Evolutionary conservation across 805 yeast species (phyloP).

Genomic region (Spathaspora girioi): DNA sequence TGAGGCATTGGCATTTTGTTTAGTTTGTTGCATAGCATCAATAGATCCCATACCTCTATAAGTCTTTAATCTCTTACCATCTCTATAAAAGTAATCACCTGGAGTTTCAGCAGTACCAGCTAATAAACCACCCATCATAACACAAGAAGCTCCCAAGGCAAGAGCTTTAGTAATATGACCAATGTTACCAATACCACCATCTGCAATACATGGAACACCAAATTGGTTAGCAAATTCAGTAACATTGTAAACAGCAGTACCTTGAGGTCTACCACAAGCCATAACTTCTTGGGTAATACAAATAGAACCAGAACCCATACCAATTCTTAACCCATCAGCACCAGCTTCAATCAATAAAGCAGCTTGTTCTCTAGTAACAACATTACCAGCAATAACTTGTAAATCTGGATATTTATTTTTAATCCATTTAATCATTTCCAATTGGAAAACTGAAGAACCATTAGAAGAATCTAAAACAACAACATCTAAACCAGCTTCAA

Average conservation of each 20-base stretch:
- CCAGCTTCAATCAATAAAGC: constrained; percentile 92
- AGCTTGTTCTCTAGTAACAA: constrained; percentile 98
- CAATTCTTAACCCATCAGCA: constrained; percentile 96
- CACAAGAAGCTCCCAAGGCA: constrained; percentile 94
- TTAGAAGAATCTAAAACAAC: constrained; percentile 94
- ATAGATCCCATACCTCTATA: constrained; percentile 99
- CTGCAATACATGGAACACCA: constrained; percentile 98
- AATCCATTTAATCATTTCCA: constrained; percentile 90
- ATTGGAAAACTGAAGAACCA: constrained; percentile 95
- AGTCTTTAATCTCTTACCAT: constrained; percentile 94
- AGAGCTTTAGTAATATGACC: constrained; percentile 97
- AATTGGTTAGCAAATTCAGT: constrained; percentile 90
- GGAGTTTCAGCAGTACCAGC: constrained; percentile 99
- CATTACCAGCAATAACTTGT: constrained; percentile 96
- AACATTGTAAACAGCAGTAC: constrained; percentile 95
- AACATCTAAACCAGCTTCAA: constrained; percentile 95
- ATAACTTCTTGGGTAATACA: constrained; percentile 99
- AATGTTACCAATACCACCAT: constrained; percentile 98
- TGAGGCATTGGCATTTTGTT: constrained; percentile 89
- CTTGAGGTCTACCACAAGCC: constrained; percentile 99
- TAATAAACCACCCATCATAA: constrained; percentile 99
- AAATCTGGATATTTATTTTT: constrained; percentile 74
- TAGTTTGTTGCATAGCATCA: constrained; percentile 96
- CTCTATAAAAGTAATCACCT: constrained; percentile 96
- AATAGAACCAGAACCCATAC: constrained; percentile 99